These are phyloP conservation scores for Lasiosphaeriaceae sp. DNA, from an alignment of 495 filamentous ascomycete species.

Conservation along the genomic window DNA sequence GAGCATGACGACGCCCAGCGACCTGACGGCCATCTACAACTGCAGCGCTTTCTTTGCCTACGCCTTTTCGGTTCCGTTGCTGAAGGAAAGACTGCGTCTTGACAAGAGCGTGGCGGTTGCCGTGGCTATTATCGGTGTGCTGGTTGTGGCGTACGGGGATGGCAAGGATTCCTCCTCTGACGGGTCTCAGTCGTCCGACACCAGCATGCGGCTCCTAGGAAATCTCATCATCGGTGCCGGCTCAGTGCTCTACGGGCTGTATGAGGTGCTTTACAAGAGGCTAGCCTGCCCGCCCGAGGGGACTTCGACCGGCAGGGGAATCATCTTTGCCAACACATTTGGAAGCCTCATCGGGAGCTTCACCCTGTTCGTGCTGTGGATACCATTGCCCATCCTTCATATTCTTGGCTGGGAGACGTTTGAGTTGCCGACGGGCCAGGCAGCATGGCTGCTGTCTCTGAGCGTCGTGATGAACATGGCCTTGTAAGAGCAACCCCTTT, in stretches of 20 bases:
- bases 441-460: constrained; percentile 73
- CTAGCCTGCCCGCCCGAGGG: constrained; percentile 90
- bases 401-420: constrained; percentile 73
- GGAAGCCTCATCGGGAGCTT: constrained; percentile 81
- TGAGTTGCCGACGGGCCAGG: constrained; percentile 69
- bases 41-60: constrained; percentile 99
- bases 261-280: constrained; percentile 94
- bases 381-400: constrained; percentile 84
- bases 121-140: constrained; percentile 81
- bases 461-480: constrained; percentile 79
- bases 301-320: constrained; percentile 69
- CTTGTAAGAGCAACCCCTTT: constrained; percentile 43
- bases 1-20: constrained; percentile 82
- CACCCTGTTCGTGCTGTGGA: constrained; percentile 84
- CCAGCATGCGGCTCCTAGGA: constrained; percentile 62
- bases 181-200: constrained; percentile 41
- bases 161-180: constrained; percentile 13
- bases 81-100: constrained; percentile 74
- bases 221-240: constrained; percentile 94
- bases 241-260: constrained; percentile 90
- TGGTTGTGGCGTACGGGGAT: constrained; percentile 91
- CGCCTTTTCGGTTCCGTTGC: constrained; percentile 83
- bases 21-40: constrained; percentile 97
- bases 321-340: constrained; percentile 91
- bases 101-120: constrained; percentile 81